Conservation (phyloP, 2,329 filamentous ascomycete species). For the Polychaeton citri region DNA sequence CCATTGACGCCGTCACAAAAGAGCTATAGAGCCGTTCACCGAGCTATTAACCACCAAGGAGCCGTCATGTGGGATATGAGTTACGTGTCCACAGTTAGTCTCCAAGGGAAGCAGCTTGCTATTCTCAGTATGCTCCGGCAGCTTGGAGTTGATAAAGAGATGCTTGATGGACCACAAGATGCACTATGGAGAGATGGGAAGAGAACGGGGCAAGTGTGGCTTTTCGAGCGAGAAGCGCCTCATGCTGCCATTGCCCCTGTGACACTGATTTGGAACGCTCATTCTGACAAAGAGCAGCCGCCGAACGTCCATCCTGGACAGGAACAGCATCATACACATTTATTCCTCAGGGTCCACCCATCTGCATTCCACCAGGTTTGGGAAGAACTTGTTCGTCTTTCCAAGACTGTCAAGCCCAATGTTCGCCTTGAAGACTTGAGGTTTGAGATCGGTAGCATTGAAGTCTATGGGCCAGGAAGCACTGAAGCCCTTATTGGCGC, state of each 20-base stretch:
- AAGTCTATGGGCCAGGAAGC: slow-evolving; percentile 58
- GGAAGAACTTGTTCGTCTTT: slow-evolving; percentile 44
- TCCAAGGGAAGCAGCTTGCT: slow-evolving; percentile 54
- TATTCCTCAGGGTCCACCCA: slow-evolving; percentile 70
- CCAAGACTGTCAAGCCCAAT: slow-evolving; percentile 47
- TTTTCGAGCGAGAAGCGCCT: slow-evolving; percentile 41
- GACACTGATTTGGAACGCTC: slow-evolving; percentile 53
- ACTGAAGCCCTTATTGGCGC: slow-evolving; percentile 64
- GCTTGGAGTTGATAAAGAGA: slow-evolving; percentile 42
- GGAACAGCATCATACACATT: neutral
- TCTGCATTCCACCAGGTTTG: slow-evolving; percentile 62
- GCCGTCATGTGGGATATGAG: slow-evolving; percentile 86
- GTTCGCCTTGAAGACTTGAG: slow-evolving; percentile 56
- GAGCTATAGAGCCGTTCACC: slow-evolving; percentile 75
- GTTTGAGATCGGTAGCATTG: slow-evolving; percentile 60
- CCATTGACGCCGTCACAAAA: slow-evolving; percentile 81
- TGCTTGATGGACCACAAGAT: neutral
- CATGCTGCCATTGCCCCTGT: slow-evolving; percentile 54
- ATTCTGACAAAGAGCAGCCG: slow-evolving; percentile 6
- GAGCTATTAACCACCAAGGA: slow-evolving; percentile 60
- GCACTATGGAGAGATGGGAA: slow-evolving; percentile 46
- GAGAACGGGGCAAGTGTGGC: slow-evolving; percentile 44
- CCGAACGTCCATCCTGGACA: slow-evolving; percentile 19
- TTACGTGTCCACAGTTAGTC: slow-evolving; percentile 74
- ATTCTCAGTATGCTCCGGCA: slow-evolving; percentile 53